Conservation (phyloP, 805 yeast species). For the Candida maris region DNA sequence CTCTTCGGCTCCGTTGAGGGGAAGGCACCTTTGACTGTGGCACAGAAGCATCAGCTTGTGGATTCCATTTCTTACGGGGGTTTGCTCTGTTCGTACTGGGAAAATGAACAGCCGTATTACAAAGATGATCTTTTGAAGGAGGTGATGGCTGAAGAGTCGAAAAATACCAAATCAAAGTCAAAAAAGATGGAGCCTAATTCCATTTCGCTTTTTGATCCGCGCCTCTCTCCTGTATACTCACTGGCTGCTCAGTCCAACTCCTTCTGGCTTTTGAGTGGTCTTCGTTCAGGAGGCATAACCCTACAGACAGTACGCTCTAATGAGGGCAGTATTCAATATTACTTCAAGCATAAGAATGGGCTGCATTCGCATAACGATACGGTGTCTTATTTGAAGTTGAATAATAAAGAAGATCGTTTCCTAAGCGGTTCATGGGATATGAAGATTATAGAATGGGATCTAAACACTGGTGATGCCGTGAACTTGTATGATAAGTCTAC, state of each 20-base stretch:
- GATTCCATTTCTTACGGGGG: conserved; percentile 88
- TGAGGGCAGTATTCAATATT: conserved; percentile 80
- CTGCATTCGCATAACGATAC: conserved; percentile 58
- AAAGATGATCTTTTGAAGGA: conserved; percentile 34
- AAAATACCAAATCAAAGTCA: conserved; percentile 14
- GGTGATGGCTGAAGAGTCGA: conserved; percentile 18
- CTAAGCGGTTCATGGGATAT: conserved; percentile 92
- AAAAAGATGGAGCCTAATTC: conserved; percentile 36
- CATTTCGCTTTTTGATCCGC: conserved; percentile 46
- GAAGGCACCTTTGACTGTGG: conserved; percentile 78
- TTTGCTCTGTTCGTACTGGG: conserved; percentile 83
- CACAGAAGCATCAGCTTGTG: conserved; percentile 84
- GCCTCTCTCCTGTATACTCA: conserved; percentile 81
- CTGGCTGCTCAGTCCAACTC: conserved; percentile 81
- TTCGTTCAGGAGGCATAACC: conserved; percentile 80
- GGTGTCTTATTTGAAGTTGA: conserved; percentile 67
- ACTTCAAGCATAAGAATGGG: conserved; percentile 43
- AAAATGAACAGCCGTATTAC: conserved; percentile 82
- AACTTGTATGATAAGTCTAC: conserved; percentile 52
- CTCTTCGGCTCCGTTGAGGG: conserved; percentile 84
- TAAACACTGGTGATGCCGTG: conserved; percentile 60
- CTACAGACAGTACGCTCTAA: conserved; percentile 76
- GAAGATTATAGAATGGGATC: conserved; percentile 77
- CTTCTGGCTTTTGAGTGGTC: conserved; percentile 80
- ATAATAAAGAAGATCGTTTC: conserved; percentile 56